Evolutionary conservation across 2,329 filamentous ascomycete species (phyloP).

Genomic region (Amphichorda felina): DNA sequence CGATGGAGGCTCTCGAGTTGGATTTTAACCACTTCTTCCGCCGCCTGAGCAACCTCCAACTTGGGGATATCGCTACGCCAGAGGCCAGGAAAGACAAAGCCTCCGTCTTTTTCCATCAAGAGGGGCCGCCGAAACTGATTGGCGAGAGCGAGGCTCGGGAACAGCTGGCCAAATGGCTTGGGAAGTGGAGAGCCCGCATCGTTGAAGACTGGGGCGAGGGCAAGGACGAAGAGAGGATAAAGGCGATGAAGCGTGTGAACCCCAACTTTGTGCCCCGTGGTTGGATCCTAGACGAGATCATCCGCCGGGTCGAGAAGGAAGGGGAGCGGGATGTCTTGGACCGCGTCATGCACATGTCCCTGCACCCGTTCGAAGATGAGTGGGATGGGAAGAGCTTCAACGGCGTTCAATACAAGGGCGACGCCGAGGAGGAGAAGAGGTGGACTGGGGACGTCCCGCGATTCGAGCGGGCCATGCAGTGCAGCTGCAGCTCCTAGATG

Average conservation of each 20-base stretch:
- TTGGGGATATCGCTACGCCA: constrained; percentile 53
- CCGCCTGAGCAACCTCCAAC: constrained; percentile 51
- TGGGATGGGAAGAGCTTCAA: constrained; percentile 48
- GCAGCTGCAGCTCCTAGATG: constrained; percentile 80
- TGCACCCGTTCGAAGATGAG: constrained; percentile 72
- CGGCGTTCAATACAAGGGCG: constrained; percentile 37
- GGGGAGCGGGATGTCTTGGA: constrained; percentile 69
- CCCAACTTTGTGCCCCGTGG: constrained; percentile 85
- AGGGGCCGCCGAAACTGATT: constrained; percentile 47
- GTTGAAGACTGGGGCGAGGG: constrained; percentile 63
- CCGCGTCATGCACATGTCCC: constrained; percentile 69
- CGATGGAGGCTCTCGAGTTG: constrained; percentile 67
- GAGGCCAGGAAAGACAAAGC: constrained; percentile 52
- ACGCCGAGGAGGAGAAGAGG: constrained; percentile 64
- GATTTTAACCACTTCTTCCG: constrained; percentile 96
- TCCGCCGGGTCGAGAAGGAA: constrained; percentile 75
- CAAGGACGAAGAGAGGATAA: constrained; percentile 49
- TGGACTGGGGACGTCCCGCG: constrained; percentile 81
- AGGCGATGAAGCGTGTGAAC: constrained; percentile 75
- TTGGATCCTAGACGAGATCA: constrained; percentile 91
- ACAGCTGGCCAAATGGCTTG: constrained; percentile 68
- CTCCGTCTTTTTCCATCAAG: constrained; percentile 66
- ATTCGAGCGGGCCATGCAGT: constrained; percentile 72
- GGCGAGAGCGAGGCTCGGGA: constrained; percentile 53
- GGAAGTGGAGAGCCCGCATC: constrained; percentile 60